Evolutionary conservation across 192 early-diverging fungal species (phyloP).

Genomic region (Coemansia sp.): DNA sequence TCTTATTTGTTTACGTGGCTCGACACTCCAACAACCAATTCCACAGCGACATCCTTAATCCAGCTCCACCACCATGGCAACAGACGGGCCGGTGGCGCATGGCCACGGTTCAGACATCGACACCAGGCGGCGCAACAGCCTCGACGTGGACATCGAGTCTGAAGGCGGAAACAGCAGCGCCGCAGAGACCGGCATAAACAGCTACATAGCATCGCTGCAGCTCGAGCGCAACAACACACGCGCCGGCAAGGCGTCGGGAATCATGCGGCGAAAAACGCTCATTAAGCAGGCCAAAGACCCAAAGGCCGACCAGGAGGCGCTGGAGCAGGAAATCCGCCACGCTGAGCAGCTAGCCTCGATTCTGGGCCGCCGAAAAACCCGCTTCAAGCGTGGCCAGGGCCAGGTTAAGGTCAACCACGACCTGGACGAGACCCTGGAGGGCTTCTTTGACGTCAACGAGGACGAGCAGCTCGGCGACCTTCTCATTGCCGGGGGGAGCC

Average conservation of each 20-base stretch:
- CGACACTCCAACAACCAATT: too few relatives aligned
- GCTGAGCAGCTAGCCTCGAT: constrained; percentile 43
- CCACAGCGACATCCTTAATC: too few relatives aligned
- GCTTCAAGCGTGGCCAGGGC: constrained; percentile 28
- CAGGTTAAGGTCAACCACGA: constrained; percentile 41
- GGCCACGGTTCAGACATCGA: too few relatives aligned
- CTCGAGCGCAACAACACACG: constrained; percentile 43
- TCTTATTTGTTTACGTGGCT: too few relatives aligned
- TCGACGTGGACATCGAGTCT: not conserved
- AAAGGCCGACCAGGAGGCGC: constrained; percentile 40
- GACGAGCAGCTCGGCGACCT: constrained; percentile 39
- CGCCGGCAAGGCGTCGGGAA: not conserved
- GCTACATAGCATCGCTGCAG: constrained; percentile 38
- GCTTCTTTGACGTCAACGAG: constrained; percentile 40
- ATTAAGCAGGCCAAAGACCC: constrained; percentile 43
- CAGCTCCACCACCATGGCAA: too few relatives aligned
- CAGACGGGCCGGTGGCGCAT: too few relatives aligned
- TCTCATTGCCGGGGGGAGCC: constrained; percentile 19
- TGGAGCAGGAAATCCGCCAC: constrained; percentile 44
- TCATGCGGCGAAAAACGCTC: constrained; percentile 42
- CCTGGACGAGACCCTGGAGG: constrained; percentile 34
- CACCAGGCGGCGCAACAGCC: not conserved
- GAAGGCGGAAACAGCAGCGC: constrained; percentile 2
- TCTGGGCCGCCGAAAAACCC: constrained; percentile 41
- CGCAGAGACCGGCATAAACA: constrained; percentile 8